Conservation (phyloP, 345 rosid species). For the Zanthoxylum bungeanum region DNA sequence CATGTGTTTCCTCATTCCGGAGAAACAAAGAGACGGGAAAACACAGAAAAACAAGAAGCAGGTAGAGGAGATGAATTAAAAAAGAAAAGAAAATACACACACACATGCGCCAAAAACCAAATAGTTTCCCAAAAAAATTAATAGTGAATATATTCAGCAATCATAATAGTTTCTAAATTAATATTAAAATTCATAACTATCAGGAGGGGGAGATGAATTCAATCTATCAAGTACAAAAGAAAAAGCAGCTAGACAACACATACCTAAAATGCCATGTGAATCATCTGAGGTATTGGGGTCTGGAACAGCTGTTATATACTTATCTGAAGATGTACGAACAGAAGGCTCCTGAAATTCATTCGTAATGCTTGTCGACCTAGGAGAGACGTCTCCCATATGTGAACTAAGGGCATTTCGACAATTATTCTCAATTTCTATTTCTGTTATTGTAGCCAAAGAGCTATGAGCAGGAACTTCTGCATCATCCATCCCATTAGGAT, state of each 20-base stretch:
- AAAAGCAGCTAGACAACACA: constrained; percentile 10
- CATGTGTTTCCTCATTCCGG: too few relatives aligned
- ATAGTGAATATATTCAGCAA: background rate
- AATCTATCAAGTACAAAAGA: background rate
- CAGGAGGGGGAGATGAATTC: background rate
- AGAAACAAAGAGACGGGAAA: background rate
- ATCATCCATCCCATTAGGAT: constrained; percentile 31
- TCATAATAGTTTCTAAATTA: background rate
- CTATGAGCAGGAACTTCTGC: constrained; percentile 35
- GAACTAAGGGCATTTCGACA: constrained; percentile 30
- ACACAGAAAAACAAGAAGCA: background rate
- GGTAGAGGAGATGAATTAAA: too few relatives aligned
- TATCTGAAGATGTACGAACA: constrained; percentile 25
- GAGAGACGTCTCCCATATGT: constrained; percentile 35
- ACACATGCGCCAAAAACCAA: too few relatives aligned
- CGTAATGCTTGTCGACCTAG: constrained; percentile 31
- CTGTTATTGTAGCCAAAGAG: constrained; percentile 54
- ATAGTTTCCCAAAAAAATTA: background rate
- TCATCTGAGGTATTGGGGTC: constrained; percentile 44
- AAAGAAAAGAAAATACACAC: too few relatives aligned
- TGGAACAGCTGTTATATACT: constrained; percentile 29
- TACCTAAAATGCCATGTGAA: constrained; percentile 51
- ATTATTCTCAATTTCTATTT: constrained; percentile 53
- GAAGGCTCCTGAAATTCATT: constrained; percentile 44
- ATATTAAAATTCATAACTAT: background rate